A percentile compares a stretch with the other conserved stretches of the same genome.
phyloP scores from a whole-genome alignment of 371 early-diverging fungal genomes.

The Phascolomyces articulosus region DNA sequence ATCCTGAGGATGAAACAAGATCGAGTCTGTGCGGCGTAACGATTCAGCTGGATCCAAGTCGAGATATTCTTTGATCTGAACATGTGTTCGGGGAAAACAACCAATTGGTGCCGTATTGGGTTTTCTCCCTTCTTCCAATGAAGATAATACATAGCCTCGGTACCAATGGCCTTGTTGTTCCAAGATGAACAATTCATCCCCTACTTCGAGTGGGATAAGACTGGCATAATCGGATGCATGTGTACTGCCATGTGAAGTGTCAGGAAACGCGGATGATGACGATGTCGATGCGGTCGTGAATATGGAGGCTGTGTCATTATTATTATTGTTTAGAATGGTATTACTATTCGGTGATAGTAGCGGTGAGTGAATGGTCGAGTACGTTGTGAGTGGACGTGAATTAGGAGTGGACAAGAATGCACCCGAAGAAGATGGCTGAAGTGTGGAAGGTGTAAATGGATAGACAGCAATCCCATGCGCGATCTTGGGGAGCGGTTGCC shows the following conservation, averaged over 20 bases:
- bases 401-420: constrained; percentile 13
- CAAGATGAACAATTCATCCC: constrained; percentile 58
- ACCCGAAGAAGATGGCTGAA: constrained; percentile 14
- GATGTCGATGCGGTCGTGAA: constrained; percentile 23
- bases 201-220: constrained; percentile 55
- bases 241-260: neutral
- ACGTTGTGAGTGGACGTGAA: constrained; percentile 32
- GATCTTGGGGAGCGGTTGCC: constrained; percentile 57
- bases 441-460: constrained; percentile 49
- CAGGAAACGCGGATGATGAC: constrained; percentile 27
- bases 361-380: constrained; percentile 32
- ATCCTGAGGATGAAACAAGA: neutral
- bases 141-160: constrained; percentile 65
- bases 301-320: constrained; percentile 37
- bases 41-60: constrained; percentile 32
- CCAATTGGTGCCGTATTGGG: constrained; percentile 57
- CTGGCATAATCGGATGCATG: constrained; percentile 33
- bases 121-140: constrained; percentile 42
- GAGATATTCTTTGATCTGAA: constrained; percentile 58
- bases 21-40: constrained; percentile 1
- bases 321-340: no score
- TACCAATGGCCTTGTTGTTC: constrained; percentile 66
- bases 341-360: constrained; percentile 27
- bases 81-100: constrained; percentile 64
- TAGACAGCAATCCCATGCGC: constrained; percentile 55